Evolutionary conservation across 2,329 filamentous ascomycete genomes (phyloP), one percentile per base, ranked within the genome.

Genomic region (Talaromyces pinophilus): DNA sequence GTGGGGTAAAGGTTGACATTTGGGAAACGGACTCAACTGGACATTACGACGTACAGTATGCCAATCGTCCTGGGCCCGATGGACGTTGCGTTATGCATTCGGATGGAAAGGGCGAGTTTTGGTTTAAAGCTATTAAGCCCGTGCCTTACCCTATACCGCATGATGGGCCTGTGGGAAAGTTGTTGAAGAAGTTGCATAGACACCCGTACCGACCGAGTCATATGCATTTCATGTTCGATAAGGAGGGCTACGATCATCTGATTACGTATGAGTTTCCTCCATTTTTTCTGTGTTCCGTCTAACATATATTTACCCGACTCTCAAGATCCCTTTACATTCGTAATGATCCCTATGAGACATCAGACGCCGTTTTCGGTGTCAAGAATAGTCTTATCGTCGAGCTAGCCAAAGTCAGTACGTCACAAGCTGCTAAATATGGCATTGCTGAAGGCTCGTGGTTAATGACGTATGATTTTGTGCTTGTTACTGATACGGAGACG

Each of bases 311-410:
- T 40, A 40, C 5, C 38, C 11, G 17, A 40, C 38, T 40, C 17
- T 40, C 38, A 13, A 40, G 11, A 15, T 90, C 92, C 0, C 81
- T 96, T 0, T 96, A 93, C 73, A 81, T 93, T 64, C 87, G 90
- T 3, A 88, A 88, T 55, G 91, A 94, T 71, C 90, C 90, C 0
- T 95, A 94, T 75, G 91, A 93, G 80, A 91, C 87, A 0, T 91
- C 90, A 0, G 92, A 96, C 74, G 91, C 92, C 0, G 92, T 96
- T 1, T 96, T 96, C 72, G 92, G 92, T 25, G 92, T 96, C 66
- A 96, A 96, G 77, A 85, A 92, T 74, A 92, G 89, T 35, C 82
- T 96, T 13, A 19, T 19, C 19, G 80, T 92, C 17, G 89, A 67
- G 69, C 80, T 87, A 78, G 71, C 83, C 68, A 79, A 84, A 73